These are phyloP conservation scores for Bruguiera gymnorhiza DNA, from an alignment of 345 rosid species.

Conservation along the genomic window DNA sequence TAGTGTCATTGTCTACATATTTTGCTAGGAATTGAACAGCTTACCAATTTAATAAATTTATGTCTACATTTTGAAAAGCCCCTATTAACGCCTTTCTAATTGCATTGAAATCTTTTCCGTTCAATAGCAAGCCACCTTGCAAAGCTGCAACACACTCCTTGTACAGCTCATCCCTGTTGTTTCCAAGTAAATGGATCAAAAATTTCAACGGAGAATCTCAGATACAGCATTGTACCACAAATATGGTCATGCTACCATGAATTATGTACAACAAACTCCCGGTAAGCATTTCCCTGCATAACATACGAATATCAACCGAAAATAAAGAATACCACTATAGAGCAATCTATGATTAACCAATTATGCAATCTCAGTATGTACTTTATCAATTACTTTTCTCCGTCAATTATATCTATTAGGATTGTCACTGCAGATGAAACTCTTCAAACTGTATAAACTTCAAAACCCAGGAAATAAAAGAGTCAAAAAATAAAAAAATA, in stretches of 20 bases:
- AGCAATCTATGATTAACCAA: too few species aligned
- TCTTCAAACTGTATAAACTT: too few species aligned
- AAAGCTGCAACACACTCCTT: constrained; percentile 71
- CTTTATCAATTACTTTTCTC: too few species aligned
- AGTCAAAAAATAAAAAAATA: background rate
- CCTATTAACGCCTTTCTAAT: constrained; percentile 46
- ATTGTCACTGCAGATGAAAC: too few species aligned
- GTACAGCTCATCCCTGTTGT: constrained; percentile 74
- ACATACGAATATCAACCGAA: too few species aligned
- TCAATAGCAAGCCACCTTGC: constrained; percentile 68
- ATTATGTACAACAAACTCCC: too few species aligned
- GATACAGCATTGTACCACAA: background rate
- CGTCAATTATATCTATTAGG: too few species aligned
- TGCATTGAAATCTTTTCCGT: constrained; percentile 47
- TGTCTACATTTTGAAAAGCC: constrained; percentile 72
- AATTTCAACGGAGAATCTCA: background rate
- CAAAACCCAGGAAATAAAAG: too few species aligned
- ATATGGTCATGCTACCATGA: background rate
- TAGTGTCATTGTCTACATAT: constrained; percentile 6
- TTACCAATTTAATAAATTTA: constrained; percentile 62
- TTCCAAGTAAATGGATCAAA: background rate
- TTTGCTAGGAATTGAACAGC: background rate
- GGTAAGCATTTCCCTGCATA: too few species aligned
- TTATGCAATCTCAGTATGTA: too few species aligned
- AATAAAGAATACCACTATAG: too few species aligned